phyloP scores from a whole-genome alignment of 225 moss, liverwort and hornwort species.

The Polytrichum commune region DNA sequence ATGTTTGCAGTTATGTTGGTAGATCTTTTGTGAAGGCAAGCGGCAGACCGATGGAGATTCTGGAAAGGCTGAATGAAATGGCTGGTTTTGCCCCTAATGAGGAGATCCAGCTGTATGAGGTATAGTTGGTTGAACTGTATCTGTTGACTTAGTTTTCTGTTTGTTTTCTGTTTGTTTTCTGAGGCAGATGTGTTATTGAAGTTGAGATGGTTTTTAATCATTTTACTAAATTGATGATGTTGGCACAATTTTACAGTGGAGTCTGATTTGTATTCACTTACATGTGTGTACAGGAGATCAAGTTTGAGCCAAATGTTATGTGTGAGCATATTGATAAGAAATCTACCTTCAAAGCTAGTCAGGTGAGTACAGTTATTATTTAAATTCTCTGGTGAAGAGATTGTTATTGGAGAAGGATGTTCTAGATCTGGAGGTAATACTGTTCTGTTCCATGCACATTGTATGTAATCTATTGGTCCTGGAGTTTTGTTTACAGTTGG shows the following conservation, averaged over 20 bases:
- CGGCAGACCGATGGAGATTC: conserved; percentile 58
- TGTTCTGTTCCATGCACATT: too few relatives aligned
- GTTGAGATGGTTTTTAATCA: too few relatives aligned
- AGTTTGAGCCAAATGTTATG: conserved; percentile 99
- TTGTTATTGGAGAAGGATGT: too few relatives aligned
- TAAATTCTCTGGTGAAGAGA: too few relatives aligned
- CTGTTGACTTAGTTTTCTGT: too few relatives aligned
- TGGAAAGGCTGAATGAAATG: conserved; percentile 66
- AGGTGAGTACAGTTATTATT: conserved; percentile 23
- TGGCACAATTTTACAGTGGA: neutral
- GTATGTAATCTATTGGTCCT: too few relatives aligned
- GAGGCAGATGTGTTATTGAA: too few relatives aligned
- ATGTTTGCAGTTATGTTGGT: conserved; percentile 72
- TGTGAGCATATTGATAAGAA: conserved; percentile 86
- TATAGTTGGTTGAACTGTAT: neutral
- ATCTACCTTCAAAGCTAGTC: conserved; percentile 56
- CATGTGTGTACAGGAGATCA: conserved; percentile 73
- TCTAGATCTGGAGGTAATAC: too few relatives aligned
- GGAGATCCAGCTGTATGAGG: conserved; percentile 66
- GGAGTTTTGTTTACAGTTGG: conserved; percentile 28
- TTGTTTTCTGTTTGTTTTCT: too few relatives aligned
- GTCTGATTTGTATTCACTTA: neutral
- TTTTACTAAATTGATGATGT: too few relatives aligned
- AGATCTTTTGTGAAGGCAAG: conserved; percentile 47
- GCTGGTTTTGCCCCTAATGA: conserved; percentile 56